Base-by-base conservation (phyloP, 805 yeast species). In the Sugiyamaella lignohabitans region DNA sequence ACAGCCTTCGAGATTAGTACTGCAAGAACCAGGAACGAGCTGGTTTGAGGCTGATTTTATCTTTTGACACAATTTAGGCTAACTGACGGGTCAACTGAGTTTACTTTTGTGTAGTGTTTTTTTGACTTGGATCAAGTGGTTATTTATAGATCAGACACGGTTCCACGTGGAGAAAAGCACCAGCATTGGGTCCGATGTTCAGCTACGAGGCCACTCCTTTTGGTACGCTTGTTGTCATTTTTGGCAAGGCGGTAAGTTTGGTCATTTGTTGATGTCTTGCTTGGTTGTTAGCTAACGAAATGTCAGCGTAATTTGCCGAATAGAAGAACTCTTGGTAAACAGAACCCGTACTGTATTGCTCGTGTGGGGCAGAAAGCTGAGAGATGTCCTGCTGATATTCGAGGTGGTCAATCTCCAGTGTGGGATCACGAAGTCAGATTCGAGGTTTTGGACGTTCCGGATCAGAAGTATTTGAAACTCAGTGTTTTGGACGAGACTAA, bases 401-500 rank as follows among this genome's bases (percentile, higher is more conserved):
- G 98, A 54, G 98, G 96, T 1, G 98, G 98, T 1, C 98, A 93
- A 61, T 84, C 86, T 3, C 98, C 98, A 1, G 76, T 72, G 18
- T 93, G 97, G 87, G 81, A 85, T 53, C 63, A 65, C 40, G 69
- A 66, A 48, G 59, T 58, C 18, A 55, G 69, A n/a, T 66, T 62
- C 55, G 51, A 55, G 22, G 53, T 65, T 24, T 23, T 40, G 23
- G 52, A 52, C 21, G 57, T 55, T 18, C 50, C 51, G 17, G 70
- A 66, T 22, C 78, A 74, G 43, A 83, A 87, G 1, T 50, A 72
- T 0, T 63, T 93, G 67, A 78, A 79, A 51, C 69, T 93, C 2
- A 86, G 85, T 34, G 80, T 88, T 1, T 76, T 88, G 53, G 95
- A 91, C 62, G 95, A 87, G 62, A 80, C 84, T 17, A 88, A 87